Evolutionary conservation across 2,329 filamentous ascomycete genomes (phyloP).

Genomic region (Alternaria dauci): DNA sequence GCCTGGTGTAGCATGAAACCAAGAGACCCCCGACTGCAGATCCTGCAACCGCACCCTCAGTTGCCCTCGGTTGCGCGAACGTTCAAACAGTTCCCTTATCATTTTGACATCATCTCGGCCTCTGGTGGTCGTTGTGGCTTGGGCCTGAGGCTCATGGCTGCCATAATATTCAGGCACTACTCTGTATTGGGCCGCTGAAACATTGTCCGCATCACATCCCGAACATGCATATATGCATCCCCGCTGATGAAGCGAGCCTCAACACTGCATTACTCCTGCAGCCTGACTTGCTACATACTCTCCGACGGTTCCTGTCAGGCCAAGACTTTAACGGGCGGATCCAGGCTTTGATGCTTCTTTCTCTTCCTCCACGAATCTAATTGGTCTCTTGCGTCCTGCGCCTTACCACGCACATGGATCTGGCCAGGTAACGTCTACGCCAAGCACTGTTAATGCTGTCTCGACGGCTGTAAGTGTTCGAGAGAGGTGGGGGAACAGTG

Average conservation of each 20-base stretch:
- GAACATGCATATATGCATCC: conserved; percentile 17
- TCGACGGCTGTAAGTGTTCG: conserved; percentile 22
- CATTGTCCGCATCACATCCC: conserved; percentile 26
- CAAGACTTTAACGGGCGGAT: conserved; percentile 22
- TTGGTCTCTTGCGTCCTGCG: conserved; percentile 16
- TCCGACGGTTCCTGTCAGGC: conserved; percentile 32
- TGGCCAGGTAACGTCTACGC: conserved; percentile 7
- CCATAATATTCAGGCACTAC: conserved; percentile 1
- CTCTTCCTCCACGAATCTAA: conserved; percentile 7
- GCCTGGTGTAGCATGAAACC: conserved; percentile 7
- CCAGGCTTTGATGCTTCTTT: conserved; percentile 5
- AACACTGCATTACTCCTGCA: conserved; percentile 24
- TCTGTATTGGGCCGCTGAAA: conserved; percentile 26
- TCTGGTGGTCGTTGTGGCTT: conserved; percentile 10
- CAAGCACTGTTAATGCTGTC: conserved; percentile 12
- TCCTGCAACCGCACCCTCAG: conserved; percentile 11
- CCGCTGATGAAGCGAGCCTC: conserved; percentile 6
- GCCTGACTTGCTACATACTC: conserved; percentile 25
- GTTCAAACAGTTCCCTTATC: background rate
- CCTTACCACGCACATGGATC: conserved; percentile 9
- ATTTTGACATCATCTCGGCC: conserved; percentile 8
- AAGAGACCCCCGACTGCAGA: conserved; percentile 4
- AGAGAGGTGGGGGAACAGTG: conserved; percentile 22
- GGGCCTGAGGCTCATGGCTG: conserved; percentile 18
- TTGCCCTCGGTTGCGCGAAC: background rate